phyloP scores from a whole-genome alignment of 2,329 filamentous ascomycete species.

The Huntiella savannae region DNA sequence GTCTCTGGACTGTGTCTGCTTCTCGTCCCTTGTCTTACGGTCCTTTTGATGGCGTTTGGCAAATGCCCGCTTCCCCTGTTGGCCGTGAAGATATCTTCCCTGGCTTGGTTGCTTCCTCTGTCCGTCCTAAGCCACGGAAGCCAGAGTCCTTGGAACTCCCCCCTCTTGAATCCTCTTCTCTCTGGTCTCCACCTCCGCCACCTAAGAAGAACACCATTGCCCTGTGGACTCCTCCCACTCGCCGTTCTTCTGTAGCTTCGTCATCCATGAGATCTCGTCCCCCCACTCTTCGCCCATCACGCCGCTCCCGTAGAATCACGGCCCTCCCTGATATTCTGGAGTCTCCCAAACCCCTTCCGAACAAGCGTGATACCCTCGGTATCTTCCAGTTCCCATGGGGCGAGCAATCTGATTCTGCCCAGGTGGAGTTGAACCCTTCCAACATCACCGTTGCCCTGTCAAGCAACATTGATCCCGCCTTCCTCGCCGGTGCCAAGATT shows the following conservation, averaged over 20 bases:
- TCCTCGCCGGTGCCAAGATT: constrained; percentile 17
- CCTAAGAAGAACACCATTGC: constrained; percentile 12
- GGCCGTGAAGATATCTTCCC: constrained; percentile 6
- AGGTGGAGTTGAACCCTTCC: constrained; percentile 20
- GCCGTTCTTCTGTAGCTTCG: not conserved
- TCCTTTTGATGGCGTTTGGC: constrained; percentile 8
- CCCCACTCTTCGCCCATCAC: constrained; percentile 32
- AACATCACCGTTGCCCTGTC: constrained; percentile 28
- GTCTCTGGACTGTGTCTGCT: constrained; percentile 10
- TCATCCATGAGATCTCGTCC: constrained; percentile 19
- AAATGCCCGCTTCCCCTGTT: constrained; percentile 8
- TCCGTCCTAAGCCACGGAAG: constrained; percentile 21
- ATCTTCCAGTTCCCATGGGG: constrained; percentile 51
- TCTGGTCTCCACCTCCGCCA: constrained; percentile 20
- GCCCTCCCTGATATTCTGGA: constrained; percentile 44
- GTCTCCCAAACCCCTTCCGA: constrained; percentile 37
- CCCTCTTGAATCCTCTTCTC: constrained; percentile 19
- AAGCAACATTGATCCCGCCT: constrained; percentile 28
- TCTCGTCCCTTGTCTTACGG: constrained; percentile 9
- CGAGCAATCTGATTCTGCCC: constrained; percentile 38
- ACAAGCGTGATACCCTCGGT: constrained; percentile 39
- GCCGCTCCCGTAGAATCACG: constrained; percentile 37
- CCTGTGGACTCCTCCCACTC: constrained; percentile 16
- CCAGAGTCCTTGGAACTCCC: constrained; percentile 16
- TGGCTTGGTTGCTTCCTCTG: constrained; percentile 17